These are phyloP conservation scores for Boletellus dicymbophilus DNA, from an alignment of 1,284 basidiomycete species.

Conservation along the genomic window DNA sequence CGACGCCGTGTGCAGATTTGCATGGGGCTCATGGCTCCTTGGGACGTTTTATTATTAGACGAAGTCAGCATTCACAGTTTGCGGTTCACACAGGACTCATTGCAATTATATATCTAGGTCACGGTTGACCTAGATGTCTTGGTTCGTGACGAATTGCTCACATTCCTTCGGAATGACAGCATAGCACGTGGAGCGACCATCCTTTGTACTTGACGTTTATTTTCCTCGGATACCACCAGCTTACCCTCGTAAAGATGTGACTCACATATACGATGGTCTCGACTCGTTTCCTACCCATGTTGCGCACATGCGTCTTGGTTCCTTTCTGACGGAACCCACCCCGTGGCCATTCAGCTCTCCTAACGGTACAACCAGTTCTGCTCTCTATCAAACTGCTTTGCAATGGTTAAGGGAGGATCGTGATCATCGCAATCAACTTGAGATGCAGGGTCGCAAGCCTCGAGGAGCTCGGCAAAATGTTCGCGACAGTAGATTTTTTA, in stretches of 20 bases:
- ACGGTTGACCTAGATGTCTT: slow-evolving; percentile 99
- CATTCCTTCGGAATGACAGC: slow-evolving; percentile 87
- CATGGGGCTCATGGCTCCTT: slow-evolving; percentile 96
- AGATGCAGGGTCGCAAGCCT: slow-evolving; percentile 60
- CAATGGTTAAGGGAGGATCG: slow-evolving; percentile 88
- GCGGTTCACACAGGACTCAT: slow-evolving; percentile 2
- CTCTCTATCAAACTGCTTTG: slow-evolving; percentile 75
- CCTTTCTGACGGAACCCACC: slow-evolving; percentile 64
- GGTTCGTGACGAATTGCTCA: slow-evolving; percentile 89
- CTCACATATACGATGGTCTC: slow-evolving; percentile 94
- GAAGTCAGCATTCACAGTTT: slow-evolving; percentile 56
- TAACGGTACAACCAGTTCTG: slow-evolving; percentile 16
- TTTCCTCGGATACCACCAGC: slow-evolving; percentile 1
- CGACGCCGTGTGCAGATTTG: slow-evolving; percentile 92
- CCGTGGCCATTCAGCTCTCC: slow-evolving; percentile 56
- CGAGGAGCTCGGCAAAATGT: slow-evolving; percentile 74
- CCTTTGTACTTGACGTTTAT: slow-evolving; percentile 62
- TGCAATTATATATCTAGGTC: slow-evolving; percentile 51
- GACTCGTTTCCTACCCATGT: slow-evolving; percentile 88
- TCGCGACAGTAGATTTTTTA: slow-evolving; percentile 24
- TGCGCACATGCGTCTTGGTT: slow-evolving; percentile 85
- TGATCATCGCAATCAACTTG: slow-evolving; percentile 58
- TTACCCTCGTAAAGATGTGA: slow-evolving; percentile 66
- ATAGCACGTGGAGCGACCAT: slow-evolving; percentile 85
- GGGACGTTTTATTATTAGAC: slow-evolving; percentile 93